Evolutionary conservation across 306 rosid genomes (phyloP), one percentile per base, ranked within the genome.

Genomic region (Vicia faba): DNA sequence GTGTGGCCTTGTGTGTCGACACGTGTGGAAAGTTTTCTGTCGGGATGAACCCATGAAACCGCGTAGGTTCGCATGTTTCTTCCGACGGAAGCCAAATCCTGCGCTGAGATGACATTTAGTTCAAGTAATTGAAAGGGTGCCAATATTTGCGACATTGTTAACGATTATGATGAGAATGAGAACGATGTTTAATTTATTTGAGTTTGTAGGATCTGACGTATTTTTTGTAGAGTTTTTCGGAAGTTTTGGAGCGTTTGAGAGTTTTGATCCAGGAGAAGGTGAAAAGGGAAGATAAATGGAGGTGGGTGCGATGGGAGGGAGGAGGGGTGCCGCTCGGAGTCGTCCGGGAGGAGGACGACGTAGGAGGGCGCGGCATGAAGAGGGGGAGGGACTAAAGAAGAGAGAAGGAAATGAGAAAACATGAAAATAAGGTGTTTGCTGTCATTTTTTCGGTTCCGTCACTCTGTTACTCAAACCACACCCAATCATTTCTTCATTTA

Each of bases 11-110:
- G 68, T 0, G 91, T 85, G 79, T 92, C 98, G 0, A 89, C 89
- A 0, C 95, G 74, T 0, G 98, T 92, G 1, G 98, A 89, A 0
- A 92, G 86, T 53, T 82, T 92, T 3, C 95, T 83, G 16, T 92
- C 96, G 0, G 91, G 95, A 19, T 89, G 95, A 0, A 92, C 88
- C 92, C 91, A 92, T 0, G 95, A 76, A 0, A 92, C 80, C 4
- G 96, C 92, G 68, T 92, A 92, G n/a, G 98, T 84, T 0, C 91
- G 59, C 96, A 92, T 84, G 39, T 82, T 72, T 0, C 98, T 87
- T 0, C 87, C 76, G 0, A 80, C 70, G 0, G 79, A 84, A 1
- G 92, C 91, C 16, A 92, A 39, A 43, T 92, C 98, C 7, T 92
- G 98, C 1, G 89, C 96, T 0, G 98, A 92, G 3, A 92, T 87